Conservation (phyloP, 768 basidiomycete genomes). For the Ramaria sp. region DNA sequence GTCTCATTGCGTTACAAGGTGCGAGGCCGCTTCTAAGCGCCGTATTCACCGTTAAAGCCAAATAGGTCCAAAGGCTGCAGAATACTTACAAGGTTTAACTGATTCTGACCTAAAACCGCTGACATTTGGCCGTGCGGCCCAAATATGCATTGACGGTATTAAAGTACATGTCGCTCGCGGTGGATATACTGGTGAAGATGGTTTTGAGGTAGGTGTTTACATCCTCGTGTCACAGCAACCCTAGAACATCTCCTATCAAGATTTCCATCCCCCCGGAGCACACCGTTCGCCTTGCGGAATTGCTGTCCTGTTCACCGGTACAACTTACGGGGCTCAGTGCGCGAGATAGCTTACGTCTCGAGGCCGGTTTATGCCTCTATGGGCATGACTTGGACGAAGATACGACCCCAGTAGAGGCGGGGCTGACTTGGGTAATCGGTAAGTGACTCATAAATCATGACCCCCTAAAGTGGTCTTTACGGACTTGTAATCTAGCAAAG, state of each 20-base stretch:
- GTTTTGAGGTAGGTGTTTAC: slow-evolving; percentile 67
- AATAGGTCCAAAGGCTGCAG: slow-evolving; percentile 71
- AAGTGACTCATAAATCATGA: slow-evolving; percentile 14
- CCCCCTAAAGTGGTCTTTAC: neutral
- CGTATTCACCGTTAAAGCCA: neutral
- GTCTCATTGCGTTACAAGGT: slow-evolving; percentile 88
- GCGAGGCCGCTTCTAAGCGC: slow-evolving; percentile 9
- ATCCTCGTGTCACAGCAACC: neutral
- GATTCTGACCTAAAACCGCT: slow-evolving; percentile 62
- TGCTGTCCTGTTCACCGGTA: slow-evolving; percentile 54
- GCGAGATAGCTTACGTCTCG: slow-evolving; percentile 86
- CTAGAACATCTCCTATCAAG: slow-evolving; percentile 26
- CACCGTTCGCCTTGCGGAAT: slow-evolving; percentile 56
- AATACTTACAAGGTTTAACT: slow-evolving; percentile 68
- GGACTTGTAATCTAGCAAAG: slow-evolving; percentile 45
- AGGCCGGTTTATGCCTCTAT: slow-evolving; percentile 96
- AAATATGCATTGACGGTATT: slow-evolving; percentile 65
- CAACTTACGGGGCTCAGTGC: slow-evolving; percentile 86
- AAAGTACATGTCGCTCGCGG: slow-evolving; percentile 85
- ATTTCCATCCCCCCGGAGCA: slow-evolving; percentile 81
- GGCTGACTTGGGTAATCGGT: slow-evolving; percentile 90
- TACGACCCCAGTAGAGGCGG: slow-evolving; percentile 84
- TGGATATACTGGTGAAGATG: slow-evolving; percentile 98
- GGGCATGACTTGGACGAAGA: slow-evolving; percentile 88
- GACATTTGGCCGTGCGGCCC: slow-evolving; percentile 80